A percentile compares a stretch with the other conserved stretches of the same genome.
phyloP scores from a whole-genome alignment of 805 yeast species.

The Nakazawaea pomicola region DNA sequence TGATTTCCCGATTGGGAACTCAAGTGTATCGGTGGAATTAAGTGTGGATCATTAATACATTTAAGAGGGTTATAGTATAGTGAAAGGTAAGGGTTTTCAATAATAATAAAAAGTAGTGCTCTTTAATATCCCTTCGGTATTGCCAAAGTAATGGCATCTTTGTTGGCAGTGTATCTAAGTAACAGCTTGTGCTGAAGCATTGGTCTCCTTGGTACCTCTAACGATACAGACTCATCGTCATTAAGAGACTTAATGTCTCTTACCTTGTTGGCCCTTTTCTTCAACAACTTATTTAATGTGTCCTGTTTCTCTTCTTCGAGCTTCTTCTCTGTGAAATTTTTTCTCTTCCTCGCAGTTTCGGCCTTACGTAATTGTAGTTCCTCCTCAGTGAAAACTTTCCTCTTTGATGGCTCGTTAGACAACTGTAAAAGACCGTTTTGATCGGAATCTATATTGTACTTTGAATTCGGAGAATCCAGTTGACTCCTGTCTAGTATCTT shows the following conservation, averaged over 20 bases:
- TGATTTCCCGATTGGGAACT: too few relatives aligned
- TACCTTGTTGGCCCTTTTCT: slow-evolving; percentile 76
- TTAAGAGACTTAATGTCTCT: slow-evolving; percentile 32
- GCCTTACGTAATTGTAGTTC: slow-evolving; percentile 77
- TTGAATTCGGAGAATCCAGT: slow-evolving; percentile 21
- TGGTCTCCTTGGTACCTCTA: slow-evolving; percentile 32
- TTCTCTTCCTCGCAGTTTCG: slow-evolving; percentile 84
- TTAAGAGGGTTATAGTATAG: too few relatives aligned
- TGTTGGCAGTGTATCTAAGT: slow-evolving; percentile 30
- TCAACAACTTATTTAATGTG: slow-evolving; percentile 78
- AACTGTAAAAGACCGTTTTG: slow-evolving; percentile 27
- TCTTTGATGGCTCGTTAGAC: slow-evolving; percentile 37
- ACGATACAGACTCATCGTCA: slow-evolving; percentile 13
- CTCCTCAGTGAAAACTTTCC: slow-evolving; percentile 70
- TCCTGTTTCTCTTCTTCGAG: slow-evolving; percentile 91
- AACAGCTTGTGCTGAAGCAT: slow-evolving; percentile 40
- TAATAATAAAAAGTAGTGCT: too few relatives aligned
- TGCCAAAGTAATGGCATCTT: slow-evolving; percentile 11
- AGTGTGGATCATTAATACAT: too few relatives aligned
- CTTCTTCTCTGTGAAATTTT: slow-evolving; percentile 75
- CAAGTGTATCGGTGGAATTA: too few relatives aligned
- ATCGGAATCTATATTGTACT: slow-evolving; percentile 4
- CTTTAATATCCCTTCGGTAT: slow-evolving; percentile 5
- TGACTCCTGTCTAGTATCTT: slow-evolving; percentile 29
- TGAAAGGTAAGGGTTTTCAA: too few relatives aligned